Percentiles rank a stretch among this genome's conserved stretches.
Conservation (phyloP, 1,284 basidiomycete species). For the Irpex lacteus region DNA sequence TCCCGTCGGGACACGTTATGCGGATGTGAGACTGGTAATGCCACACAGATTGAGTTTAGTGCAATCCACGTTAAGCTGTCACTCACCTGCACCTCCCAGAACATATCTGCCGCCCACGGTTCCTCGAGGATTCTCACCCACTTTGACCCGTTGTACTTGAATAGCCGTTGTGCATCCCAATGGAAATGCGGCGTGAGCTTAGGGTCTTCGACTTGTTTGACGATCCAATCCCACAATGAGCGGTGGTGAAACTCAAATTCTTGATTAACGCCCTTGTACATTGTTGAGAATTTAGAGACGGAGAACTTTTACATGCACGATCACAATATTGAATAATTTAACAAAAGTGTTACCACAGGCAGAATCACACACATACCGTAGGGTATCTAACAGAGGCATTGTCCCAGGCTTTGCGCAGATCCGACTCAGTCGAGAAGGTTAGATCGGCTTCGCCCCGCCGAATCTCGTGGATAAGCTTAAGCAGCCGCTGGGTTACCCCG, state of each 20-base stretch:
- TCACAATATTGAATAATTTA: not conserved
- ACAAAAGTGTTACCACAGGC: too few species aligned
- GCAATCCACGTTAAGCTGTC: too few species aligned
- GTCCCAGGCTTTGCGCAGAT: not conserved
- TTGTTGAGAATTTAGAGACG: slow-evolving; percentile 24
- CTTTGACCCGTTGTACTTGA: slow-evolving; percentile 18
- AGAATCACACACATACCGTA: slow-evolving; percentile 18
- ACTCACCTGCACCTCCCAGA: slow-evolving; percentile 24
- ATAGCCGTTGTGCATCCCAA: slow-evolving; percentile 26
- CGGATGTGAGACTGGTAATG: too few species aligned
- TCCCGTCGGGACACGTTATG: slow-evolving; percentile 9
- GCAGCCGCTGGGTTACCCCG: too few species aligned
- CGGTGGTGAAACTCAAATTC: slow-evolving; percentile 15
- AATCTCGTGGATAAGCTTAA: not conserved
- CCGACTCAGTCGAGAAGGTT: not conserved
- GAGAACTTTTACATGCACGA: slow-evolving; percentile 19
- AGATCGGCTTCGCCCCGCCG: not conserved
- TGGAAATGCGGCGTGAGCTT: slow-evolving; percentile 21
- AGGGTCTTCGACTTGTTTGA: slow-evolving; percentile 23
- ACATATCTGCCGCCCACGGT: slow-evolving; percentile 26
- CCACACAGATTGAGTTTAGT: too few species aligned
- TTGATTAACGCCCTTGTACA: not conserved
- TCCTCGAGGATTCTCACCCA: slow-evolving; percentile 27
- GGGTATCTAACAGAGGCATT: not conserved
- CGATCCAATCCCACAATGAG: slow-evolving; percentile 27